Evolutionary conservation across 1,284 basidiomycete genomes (phyloP).

Genomic region (Omphalotus olearius): DNA sequence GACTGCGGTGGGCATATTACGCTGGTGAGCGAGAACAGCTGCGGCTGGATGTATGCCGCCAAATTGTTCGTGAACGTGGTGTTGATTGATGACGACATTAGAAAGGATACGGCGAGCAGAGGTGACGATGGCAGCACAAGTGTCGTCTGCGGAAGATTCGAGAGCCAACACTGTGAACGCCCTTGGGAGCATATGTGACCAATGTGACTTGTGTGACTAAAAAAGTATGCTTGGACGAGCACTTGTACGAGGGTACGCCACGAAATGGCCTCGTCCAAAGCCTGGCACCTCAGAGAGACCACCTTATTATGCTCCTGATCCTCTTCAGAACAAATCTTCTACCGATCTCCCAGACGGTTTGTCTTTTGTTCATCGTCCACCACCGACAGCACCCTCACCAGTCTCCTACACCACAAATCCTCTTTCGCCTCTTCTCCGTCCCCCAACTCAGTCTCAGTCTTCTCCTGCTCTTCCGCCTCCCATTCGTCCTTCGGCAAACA

Average conservation of each 20-base stretch:
- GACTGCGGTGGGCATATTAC: slow-evolving; percentile 80
- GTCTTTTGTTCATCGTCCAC: slow-evolving; percentile 76
- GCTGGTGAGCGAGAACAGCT: slow-evolving; percentile 73
- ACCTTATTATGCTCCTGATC: slow-evolving; percentile 60
- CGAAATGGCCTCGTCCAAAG: slow-evolving; percentile 33
- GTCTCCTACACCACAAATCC: slow-evolving; percentile 64
- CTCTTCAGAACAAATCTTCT: slow-evolving; percentile 53
- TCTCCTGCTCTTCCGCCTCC: slow-evolving; percentile 36
- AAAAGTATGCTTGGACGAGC: slow-evolving; percentile 4
- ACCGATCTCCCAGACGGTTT: slow-evolving; percentile 52
- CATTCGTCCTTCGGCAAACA: slow-evolving; percentile 37
- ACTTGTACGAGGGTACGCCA: slow-evolving; percentile 5
- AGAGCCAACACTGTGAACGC: slow-evolving; percentile 73
- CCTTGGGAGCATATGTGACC: slow-evolving; percentile 1
- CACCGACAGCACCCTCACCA: slow-evolving; percentile 66
- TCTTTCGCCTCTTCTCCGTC: slow-evolving; percentile 58
- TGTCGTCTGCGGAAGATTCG: slow-evolving; percentile 87
- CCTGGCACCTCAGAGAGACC: slow-evolving; percentile 50
- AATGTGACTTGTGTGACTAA: background rate
- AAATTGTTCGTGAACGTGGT: slow-evolving; percentile 55
- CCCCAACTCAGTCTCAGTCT: slow-evolving; percentile 25
- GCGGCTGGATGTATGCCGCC: slow-evolving; percentile 84
- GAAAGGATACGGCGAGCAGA: slow-evolving; percentile 67
- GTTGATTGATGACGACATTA: slow-evolving; percentile 81
- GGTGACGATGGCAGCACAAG: slow-evolving; percentile 80